These are phyloP conservation scores for Colletotrichum cuscutae DNA, from an alignment of 2,329 filamentous ascomycete genomes.

Conservation along the genomic window DNA sequence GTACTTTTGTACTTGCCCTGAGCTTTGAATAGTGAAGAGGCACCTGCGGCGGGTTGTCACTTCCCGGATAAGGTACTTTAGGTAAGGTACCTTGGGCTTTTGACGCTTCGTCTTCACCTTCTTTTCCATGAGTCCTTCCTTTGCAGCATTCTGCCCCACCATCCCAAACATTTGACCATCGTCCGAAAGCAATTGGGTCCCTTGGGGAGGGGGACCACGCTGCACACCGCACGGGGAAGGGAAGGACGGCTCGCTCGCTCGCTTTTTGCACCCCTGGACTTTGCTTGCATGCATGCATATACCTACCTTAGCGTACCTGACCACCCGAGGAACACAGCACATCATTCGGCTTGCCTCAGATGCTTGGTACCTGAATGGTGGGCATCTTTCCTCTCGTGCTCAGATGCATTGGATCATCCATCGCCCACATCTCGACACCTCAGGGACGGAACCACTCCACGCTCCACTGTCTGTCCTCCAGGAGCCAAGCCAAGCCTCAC, in stretches of 20 bases:
- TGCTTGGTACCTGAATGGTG: constrained; percentile 31
- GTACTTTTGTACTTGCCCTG: not conserved
- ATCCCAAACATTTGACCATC: constrained; percentile 6
- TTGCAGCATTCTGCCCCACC: constrained; percentile 17
- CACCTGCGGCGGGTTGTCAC: not conserved
- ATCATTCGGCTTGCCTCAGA: not conserved
- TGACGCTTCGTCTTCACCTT: not conserved
- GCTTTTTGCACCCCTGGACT: not conserved
- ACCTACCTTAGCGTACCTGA: not conserved
- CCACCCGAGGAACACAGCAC: not conserved
- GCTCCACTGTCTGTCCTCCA: not conserved
- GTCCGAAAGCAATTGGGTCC: constrained; percentile 24
- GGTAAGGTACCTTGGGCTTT: too few relatives aligned
- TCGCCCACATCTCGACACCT: not conserved
- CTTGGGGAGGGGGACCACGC: not conserved
- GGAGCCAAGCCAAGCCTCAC: not conserved
- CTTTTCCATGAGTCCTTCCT: not conserved
- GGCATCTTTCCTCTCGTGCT: constrained; percentile 11
- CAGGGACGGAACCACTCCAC: constrained; percentile 6
- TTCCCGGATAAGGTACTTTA: not conserved
- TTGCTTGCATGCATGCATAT: constrained; percentile 22
- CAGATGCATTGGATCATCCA: constrained; percentile 2
- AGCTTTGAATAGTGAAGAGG: not conserved
- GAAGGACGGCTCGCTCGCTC: not conserved
- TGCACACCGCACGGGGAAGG: too few relatives aligned